A percentile compares a stretch with the other conserved stretches of the same genome.
phyloP scores from a whole-genome alignment of 495 filamentous ascomycete species.

The Xylaria venustula region DNA sequence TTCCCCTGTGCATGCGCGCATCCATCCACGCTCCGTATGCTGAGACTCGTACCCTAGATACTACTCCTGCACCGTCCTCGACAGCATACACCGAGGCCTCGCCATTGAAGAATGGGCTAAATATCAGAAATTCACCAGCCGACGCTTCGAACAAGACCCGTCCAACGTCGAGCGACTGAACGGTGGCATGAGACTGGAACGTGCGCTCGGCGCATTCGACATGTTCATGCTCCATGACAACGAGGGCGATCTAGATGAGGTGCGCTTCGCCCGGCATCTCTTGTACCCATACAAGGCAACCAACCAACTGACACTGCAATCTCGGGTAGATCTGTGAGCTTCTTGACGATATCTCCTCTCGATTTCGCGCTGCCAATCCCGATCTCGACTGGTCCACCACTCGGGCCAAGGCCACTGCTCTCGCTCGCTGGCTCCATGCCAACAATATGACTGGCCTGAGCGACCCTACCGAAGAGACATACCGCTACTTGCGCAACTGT shows the following conservation, averaged over 20 bases:
- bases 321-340: constrained; percentile 51
- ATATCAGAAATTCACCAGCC: constrained; percentile 41
- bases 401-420: constrained; percentile 62
- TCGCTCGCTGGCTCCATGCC: constrained; percentile 64
- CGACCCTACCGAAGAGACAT: constrained; percentile 52
- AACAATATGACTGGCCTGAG: constrained; percentile 69
- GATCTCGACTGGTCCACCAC: constrained; percentile 51
- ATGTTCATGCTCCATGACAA: constrained; percentile 76
- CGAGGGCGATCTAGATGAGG: constrained; percentile 70
- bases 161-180: constrained; percentile 27
- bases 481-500: constrained; percentile 78
- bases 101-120: constrained; percentile 75
- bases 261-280: constrained; percentile 31
- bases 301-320: background rate
- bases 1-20: background rate
- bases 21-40: background rate
- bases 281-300: background rate
- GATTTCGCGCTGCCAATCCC: constrained; percentile 50
- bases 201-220: constrained; percentile 77
- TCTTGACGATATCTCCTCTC: constrained; percentile 61
- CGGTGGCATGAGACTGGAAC: constrained; percentile 60
- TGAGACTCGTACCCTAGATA: constrained; percentile 52
- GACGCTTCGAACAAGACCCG: constrained; percentile 38
- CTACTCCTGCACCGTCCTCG: constrained; percentile 68
- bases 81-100: constrained; percentile 74